Evolutionary conservation across 2,329 filamentous ascomycete genomes (phyloP), one percentile per base, ranked within the genome.

Genomic region (Endocalyx cinctus): DNA sequence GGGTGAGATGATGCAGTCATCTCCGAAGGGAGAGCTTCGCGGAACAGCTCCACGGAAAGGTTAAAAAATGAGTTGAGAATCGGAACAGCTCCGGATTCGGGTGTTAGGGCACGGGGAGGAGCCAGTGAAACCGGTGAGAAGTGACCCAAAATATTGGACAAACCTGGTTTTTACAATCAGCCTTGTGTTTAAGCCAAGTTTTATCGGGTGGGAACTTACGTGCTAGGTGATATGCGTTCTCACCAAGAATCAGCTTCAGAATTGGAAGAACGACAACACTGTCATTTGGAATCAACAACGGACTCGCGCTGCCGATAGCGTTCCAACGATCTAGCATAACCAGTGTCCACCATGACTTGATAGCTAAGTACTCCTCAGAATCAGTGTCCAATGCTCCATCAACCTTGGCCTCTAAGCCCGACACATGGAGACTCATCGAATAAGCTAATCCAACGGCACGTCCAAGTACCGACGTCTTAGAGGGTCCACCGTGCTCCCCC

Each of bases 291-390:
- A 87, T 77, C 37, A 80, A 66, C 10, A 77, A 48, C 4, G 80
- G 77, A 40, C 71, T 77, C 10, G 74, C 77, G 5, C 74, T 81
- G 15, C 77, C 79, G n/a, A 78, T 71, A 4, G 83, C 79, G 51
- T 85, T 77, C 80, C 81, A 87, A 12, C 82, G 73, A 49, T 87
- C 83, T 42, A 87, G 71, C 42, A 83, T 70, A 28, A 86, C 72
- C 20, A 87, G 62, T 11, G 77, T 75, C 78, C 80, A 86, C 83
- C 83, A 87, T 13, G 81, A 72, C 27, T 80, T 72, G 31, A 79
- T 65, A 2, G 72, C 71, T 4, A 86, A 62, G 13, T 75, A 74
- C 31, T 79, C 75, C 27, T 81, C 75, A 14, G 72, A 73, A 50
- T 85, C 78, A 3, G 63, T 50, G 33, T 81, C 74, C 8, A 63